Base-by-base conservation (phyloP, 257 asterid genomes). In the Salvia hispanica region DNA sequence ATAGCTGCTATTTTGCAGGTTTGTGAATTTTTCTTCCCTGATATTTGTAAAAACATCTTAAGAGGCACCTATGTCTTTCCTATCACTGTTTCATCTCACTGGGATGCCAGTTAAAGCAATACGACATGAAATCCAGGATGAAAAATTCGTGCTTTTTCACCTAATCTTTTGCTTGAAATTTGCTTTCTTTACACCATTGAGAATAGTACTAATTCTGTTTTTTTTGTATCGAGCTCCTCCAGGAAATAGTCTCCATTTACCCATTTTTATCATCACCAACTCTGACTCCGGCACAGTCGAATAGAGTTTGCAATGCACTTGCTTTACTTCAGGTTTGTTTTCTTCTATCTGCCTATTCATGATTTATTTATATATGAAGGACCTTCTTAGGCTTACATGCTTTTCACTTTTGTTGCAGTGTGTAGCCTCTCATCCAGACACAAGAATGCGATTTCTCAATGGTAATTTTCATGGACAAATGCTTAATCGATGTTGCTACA, bases 1-100 rank as follows among this genome's bases (percentile, higher is more conserved):
- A 72, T 87, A 67, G 99, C 97, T 64, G 97, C 99, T 28, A 96
- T 93, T 74, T 80, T 93, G 74, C 96, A 93, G 96, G 99, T 93
- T 81, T 60, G 77, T 37, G 40, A 57, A 64, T 44, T 25, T 18
- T 25, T 42, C 46, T 54, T 53, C 39, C 14, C 39, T 67, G 31
- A 37, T 66, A 18, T 18, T n/a, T n/a, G n/a, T n/a, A n/a, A n/a
- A n/a, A n/a, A n/a, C n/a, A n/a, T n/a, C n/a, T n/a, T n/a, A n/a
- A 44, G 67, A 69, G 52, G 52, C 44, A n/a, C 34, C 78, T n/a
- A 14, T 58, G 18, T 37, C 21, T 9, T 61, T 37, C 44, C 36
- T n/a, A 71, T 60, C 70, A 46, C 39, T 25, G 12, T 70, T 31
- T 18, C 9, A 59, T 34, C 53, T 43, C 54, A 10, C 18, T 55